Conservation (phyloP, 2,329 filamentous ascomycete species). For the Alternaria infectoria region DNA sequence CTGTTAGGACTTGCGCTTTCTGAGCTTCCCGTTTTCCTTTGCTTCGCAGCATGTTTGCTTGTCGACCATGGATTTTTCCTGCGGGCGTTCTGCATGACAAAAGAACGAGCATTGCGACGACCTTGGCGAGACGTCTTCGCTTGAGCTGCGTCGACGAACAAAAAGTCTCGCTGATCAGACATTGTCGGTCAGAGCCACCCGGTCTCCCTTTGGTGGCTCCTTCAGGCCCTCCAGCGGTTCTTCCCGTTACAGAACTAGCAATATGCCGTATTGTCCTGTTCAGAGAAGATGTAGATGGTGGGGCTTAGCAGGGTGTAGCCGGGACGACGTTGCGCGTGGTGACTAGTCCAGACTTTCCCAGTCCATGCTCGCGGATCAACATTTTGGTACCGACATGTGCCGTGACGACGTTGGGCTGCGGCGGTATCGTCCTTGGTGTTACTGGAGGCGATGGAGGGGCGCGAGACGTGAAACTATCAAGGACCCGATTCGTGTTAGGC, state of each 20-base stretch:
- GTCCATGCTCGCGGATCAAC: conserved; percentile 33
- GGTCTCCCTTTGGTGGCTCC: conserved; percentile 25
- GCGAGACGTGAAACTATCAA: conserved; percentile 42
- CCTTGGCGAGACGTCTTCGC: conserved; percentile 47
- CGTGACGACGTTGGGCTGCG: conserved; percentile 30
- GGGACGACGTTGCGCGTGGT: conserved; percentile 22
- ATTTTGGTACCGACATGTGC: conserved; percentile 32
- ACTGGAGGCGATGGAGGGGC: conserved; percentile 36
- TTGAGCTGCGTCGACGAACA: conserved; percentile 48
- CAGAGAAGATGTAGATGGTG: conserved; percentile 27
- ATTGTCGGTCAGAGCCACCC: conserved; percentile 21
- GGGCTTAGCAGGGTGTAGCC: conserved; percentile 31
- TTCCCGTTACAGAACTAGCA: conserved; percentile 28
- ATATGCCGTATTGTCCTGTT: conserved; percentile 23
- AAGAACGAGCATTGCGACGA: conserved; percentile 49
- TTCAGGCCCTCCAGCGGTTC: conserved; percentile 36
- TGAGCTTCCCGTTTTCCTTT: conserved; percentile 28
- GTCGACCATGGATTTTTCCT: conserved; percentile 49
- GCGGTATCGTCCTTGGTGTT: conserved; percentile 29
- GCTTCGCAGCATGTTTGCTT: conserved; percentile 46
- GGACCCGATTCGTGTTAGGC: conserved; percentile 41
- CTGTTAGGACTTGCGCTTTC: conserved; percentile 37
- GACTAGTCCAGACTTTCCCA: conserved; percentile 36
- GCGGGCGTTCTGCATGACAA: conserved; percentile 49
- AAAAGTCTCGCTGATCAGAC: conserved; percentile 43